phyloP scores from a whole-genome alignment of 495 filamentous ascomycete species.

The Xylona heveae region DNA sequence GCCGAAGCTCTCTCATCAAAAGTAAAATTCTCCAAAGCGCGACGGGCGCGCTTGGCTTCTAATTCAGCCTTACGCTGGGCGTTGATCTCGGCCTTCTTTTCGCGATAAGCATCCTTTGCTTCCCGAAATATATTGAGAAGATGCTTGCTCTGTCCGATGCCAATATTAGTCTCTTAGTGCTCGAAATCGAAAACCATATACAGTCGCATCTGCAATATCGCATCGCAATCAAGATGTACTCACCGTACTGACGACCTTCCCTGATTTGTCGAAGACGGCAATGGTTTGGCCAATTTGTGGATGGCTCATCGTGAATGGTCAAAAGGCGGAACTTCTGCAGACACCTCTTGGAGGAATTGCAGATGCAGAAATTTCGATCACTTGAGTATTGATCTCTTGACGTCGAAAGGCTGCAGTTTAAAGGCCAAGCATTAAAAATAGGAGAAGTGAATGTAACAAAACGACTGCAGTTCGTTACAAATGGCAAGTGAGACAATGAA shows the following conservation, averaged over 20 bases:
- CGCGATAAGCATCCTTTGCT: conserved; percentile 64
- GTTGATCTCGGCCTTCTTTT: conserved; percentile 57
- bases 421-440: too few species aligned
- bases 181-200: background rate
- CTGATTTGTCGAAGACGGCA: conserved; percentile 79
- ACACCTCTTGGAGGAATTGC: too few species aligned
- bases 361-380: too few species aligned
- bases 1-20: conserved; percentile 27
- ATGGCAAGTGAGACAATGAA: too few species aligned
- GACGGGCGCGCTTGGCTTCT: conserved; percentile 28
- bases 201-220: background rate
- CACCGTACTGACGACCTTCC: conserved; percentile 82
- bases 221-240: conserved; percentile 13
- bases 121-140: conserved; percentile 72
- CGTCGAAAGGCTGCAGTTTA: too few species aligned
- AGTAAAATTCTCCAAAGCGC: conserved; percentile 23
- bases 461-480: too few species aligned
- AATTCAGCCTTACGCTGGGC: conserved; percentile 37
- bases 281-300: conserved; percentile 54
- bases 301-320: too few species aligned
- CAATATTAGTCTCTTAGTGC: conserved; percentile 8
- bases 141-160: conserved; percentile 52
- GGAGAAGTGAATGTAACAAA: too few species aligned
- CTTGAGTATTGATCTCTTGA: too few species aligned
- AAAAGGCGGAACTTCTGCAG: too few species aligned